phyloP scores from a whole-genome alignment of 495 filamentous ascomycete species.

The Choiromyces venosus region DNA sequence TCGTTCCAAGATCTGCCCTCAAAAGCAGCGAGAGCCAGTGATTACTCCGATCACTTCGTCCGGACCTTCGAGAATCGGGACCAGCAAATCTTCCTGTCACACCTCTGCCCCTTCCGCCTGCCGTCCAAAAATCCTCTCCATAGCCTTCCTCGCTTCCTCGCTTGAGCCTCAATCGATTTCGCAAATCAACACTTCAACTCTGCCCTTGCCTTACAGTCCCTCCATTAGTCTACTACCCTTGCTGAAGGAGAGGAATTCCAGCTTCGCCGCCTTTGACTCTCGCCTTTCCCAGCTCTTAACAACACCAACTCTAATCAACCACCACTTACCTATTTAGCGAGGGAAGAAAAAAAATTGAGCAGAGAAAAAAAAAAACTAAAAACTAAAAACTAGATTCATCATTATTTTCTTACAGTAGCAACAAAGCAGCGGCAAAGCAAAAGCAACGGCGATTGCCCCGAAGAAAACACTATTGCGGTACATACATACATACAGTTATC shows the following conservation, averaged over 20 bases:
- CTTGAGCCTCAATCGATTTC: conserved; percentile 34
- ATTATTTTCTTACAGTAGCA: conserved; percentile 2
- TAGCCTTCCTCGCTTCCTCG: conserved; percentile 6
- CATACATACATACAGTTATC: not conserved
- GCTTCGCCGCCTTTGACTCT: conserved; percentile 15
- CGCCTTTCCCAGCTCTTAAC: conserved; percentile 14
- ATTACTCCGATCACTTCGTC: conserved; percentile 1
- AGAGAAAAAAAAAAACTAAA: conserved; percentile 12
- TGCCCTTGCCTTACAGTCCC: not conserved
- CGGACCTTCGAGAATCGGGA: conserved; percentile 3
- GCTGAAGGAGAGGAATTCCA: not conserved
- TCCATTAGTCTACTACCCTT: not conserved
- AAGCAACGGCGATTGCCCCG: not conserved
- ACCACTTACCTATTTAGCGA: not conserved
- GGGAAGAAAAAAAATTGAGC: conserved; percentile 1
- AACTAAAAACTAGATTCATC: not conserved
- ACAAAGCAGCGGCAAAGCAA: not conserved
- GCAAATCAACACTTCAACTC: conserved; percentile 10
- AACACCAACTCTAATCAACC: conserved; percentile 13
- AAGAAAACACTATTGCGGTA: not conserved
- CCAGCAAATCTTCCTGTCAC: not conserved
- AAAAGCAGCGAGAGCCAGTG: conserved; percentile 2
- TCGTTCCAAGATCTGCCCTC: not conserved
- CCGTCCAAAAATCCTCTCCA: not conserved
- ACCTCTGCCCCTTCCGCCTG: not conserved